A percentile compares a stretch with the other conserved stretches of the same genome.
phyloP scores from a whole-genome alignment of 78 protist species.

The Creolimax fragrantissima region DNA sequence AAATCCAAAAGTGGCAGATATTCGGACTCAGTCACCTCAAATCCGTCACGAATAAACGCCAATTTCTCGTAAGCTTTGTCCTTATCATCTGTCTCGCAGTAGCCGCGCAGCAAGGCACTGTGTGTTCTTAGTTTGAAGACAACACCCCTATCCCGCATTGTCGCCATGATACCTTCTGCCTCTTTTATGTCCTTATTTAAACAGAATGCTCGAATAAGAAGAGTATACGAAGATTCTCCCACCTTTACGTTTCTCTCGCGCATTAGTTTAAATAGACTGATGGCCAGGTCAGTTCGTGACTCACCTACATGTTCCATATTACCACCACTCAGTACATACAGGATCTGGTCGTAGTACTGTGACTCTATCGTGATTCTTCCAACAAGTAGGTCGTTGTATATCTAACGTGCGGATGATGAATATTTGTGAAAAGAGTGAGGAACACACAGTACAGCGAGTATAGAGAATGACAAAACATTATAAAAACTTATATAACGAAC shows the following conservation, averaged over 20 bases:
- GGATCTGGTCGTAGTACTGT: not conserved
- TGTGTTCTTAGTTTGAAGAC: not conserved
- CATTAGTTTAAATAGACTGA: not conserved
- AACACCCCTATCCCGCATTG: not conserved
- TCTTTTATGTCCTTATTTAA: not conserved
- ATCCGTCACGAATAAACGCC: not conserved
- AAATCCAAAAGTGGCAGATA: not conserved
- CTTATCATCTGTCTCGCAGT: not conserved
- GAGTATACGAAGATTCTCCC: not conserved
- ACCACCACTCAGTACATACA: not conserved
- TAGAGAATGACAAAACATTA: too few relatives aligned
- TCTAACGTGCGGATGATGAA: too few relatives aligned
- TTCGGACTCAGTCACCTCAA: not conserved
- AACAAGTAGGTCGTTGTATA: not conserved
- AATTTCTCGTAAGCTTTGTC: not conserved
- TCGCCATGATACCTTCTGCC: not conserved
- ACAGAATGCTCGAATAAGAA: not conserved
- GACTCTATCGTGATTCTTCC: not conserved
- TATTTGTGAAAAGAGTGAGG: too few relatives aligned
- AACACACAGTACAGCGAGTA: too few relatives aligned
- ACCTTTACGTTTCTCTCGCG: not conserved
- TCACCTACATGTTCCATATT: not conserved
- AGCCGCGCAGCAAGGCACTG: not conserved
- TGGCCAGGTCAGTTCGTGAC: not conserved
- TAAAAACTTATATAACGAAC: too few relatives aligned